These are phyloP conservation scores for Hymenoscyphus repandus DNA, from an alignment of 2,329 filamentous ascomycete genomes.

Conservation along the genomic window DNA sequence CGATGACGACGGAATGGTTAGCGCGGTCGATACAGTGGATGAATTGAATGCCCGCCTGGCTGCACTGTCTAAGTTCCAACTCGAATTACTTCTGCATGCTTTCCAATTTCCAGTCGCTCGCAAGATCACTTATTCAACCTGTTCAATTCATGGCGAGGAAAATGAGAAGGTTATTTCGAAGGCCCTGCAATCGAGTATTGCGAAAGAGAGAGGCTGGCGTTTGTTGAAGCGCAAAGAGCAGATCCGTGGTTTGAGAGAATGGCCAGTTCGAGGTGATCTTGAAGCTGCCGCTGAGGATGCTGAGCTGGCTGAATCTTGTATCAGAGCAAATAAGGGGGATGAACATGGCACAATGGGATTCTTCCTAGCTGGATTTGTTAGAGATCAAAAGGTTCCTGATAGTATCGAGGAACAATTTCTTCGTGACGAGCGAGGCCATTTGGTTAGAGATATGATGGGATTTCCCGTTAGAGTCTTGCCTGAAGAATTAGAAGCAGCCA, in stretches of 20 bases:
- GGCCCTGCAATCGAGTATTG: slow-evolving; percentile 64
- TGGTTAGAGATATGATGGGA: slow-evolving; percentile 39
- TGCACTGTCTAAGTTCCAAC: slow-evolving; percentile 76
- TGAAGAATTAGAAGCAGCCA: neutral
- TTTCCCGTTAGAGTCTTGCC: slow-evolving; percentile 33
- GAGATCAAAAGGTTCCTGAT: slow-evolving; percentile 30
- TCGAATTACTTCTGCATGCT: slow-evolving; percentile 76
- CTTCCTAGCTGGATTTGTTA: slow-evolving; percentile 83
- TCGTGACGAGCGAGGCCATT: slow-evolving; percentile 49
- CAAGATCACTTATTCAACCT: slow-evolving; percentile 88
- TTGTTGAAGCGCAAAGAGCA: slow-evolving; percentile 70
- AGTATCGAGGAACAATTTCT: slow-evolving; percentile 18
- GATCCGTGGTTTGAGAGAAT: slow-evolving; percentile 67
- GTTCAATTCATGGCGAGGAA: slow-evolving; percentile 80
- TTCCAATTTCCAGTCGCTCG: slow-evolving; percentile 71
- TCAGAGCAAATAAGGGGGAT: slow-evolving; percentile 76
- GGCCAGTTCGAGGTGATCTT: slow-evolving; percentile 58
- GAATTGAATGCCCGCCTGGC: slow-evolving; percentile 60
- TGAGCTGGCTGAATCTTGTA: slow-evolving; percentile 65
- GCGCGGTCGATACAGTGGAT: slow-evolving; percentile 45
- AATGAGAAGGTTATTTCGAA: slow-evolving; percentile 80
- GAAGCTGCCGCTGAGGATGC: slow-evolving; percentile 45
- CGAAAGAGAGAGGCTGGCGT: slow-evolving; percentile 66
- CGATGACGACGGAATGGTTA: slow-evolving; percentile 53
- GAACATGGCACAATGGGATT: slow-evolving; percentile 88